Conservation (phyloP, 148 eudicot species). For the Bassia scoparia region DNA sequence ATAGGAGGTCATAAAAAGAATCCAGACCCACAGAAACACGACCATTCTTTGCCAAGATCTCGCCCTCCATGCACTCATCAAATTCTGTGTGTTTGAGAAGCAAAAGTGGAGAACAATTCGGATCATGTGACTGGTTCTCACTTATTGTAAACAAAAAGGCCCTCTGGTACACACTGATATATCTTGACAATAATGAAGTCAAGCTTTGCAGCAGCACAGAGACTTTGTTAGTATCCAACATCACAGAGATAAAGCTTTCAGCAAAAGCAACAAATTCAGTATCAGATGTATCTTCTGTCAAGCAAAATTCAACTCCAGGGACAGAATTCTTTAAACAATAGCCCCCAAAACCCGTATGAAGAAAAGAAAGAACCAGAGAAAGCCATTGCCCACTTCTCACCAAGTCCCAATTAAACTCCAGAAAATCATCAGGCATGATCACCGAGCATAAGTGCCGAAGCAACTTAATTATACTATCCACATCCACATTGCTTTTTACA, state of each 20-base stretch:
- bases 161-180: conserved; percentile 50
- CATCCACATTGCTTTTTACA: conserved; percentile 30
- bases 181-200: conserved; percentile 58
- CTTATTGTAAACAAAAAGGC: conserved; percentile 52
- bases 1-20: conserved; percentile 50
- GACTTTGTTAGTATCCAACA: conserved; percentile 44
- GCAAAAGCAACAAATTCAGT: conserved; percentile 48
- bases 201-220: conserved; percentile 41
- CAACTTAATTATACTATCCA: conserved; percentile 39
- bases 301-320: conserved; percentile 28
- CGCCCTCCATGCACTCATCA: conserved; percentile 57
- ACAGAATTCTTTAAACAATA: conserved; percentile 41
- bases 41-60: conserved; percentile 44
- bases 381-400: conserved; percentile 74
- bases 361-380: conserved; percentile 59
- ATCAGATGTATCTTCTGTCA: conserved; percentile 45
- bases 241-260: conserved; percentile 41
- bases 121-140: conserved; percentile 31
- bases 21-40: conserved; percentile 39
- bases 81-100: conserved; percentile 66
- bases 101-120: conserved; percentile 46
- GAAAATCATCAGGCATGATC: conserved; percentile 36
- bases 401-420: conserved; percentile 68
- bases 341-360: conserved; percentile 45
- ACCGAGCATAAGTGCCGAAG: conserved; percentile 50